Evolutionary conservation across 495 filamentous ascomycete genomes (phyloP), one percentile per base, ranked within the genome.

Genomic region (Penicillium coffeae): DNA sequence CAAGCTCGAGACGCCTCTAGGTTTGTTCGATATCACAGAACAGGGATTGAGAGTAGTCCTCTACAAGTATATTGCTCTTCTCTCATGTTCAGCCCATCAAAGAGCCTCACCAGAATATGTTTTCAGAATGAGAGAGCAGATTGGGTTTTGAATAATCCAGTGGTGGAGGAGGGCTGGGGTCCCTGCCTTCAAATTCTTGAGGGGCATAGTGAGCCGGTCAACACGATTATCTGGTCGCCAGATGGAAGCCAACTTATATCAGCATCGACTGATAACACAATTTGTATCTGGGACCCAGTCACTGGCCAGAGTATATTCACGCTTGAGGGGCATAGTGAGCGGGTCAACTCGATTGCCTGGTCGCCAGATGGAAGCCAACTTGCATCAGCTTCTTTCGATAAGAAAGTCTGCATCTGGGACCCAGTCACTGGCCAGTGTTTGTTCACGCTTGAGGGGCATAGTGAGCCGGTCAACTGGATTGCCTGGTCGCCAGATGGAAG

Each of bases 401-500:
- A 1, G 6, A 2, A 6, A n/a, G n/a, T n/a, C n/a, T n/a, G n/a
- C n/a, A n/a, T n/a, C n/a, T n/a, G n/a, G n/a, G n/a, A n/a, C n/a
- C n/a, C n/a, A n/a, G n/a, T n/a, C n/a, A n/a, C n/a, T n/a, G n/a
- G n/a, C n/a, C n/a, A n/a, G n/a, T n/a, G n/a, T n/a, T n/a, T n/a
- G n/a, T n/a, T n/a, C n/a, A n/a, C n/a, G n/a, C n/a, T n/a, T n/a
- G n/a, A n/a, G n/a, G n/a, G n/a, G n/a, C n/a, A n/a, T n/a, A n/a
- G n/a, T n/a, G n/a, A n/a, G n/a, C n/a, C n/a, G n/a, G 46, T 36
- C 4, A 10, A 0, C 0, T 45, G 33, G 18, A 16, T 33, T 15
- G 18, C 22, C 12, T 76, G 70, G 56, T 72, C 70, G 9, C 64
- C 50, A 6, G 58, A 76, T 53, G 49, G 56, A 21, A 55, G 52